Conservation (phyloP, 257 asterid species). For the Thymus quinquecostatus region DNA sequence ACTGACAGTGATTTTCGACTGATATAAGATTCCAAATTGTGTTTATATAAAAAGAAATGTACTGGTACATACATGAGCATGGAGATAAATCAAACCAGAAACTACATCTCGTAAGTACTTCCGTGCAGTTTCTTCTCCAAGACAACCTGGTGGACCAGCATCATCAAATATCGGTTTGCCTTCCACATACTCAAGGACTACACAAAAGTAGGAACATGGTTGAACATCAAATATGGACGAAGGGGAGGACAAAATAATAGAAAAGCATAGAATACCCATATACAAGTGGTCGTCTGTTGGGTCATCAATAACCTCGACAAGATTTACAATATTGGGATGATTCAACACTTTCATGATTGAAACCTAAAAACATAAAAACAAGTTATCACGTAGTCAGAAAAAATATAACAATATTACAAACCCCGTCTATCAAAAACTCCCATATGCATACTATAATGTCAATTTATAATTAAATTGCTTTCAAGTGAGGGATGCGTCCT, state of each 20-base stretch:
- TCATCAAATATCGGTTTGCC: conserved; percentile 90
- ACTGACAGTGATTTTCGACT: not conserved
- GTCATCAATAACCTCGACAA: conserved; percentile 95
- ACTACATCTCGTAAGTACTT: conserved; percentile 84
- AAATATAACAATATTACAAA: conserved; percentile 1
- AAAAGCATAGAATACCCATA: conserved; percentile 71
- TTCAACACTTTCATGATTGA: conserved; percentile 87
- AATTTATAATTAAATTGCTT: not conserved
- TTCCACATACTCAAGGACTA: conserved; percentile 94
- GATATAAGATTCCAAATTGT: not conserved
- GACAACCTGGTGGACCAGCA: conserved; percentile 69
- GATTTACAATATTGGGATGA: conserved; percentile 97
- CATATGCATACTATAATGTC: not conserved
- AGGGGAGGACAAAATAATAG: conserved; percentile 29
- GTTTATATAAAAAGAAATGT: not conserved
- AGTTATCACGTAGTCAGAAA: conserved; percentile 23
- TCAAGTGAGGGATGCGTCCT: not conserved
- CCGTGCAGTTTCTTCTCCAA: conserved; percentile 74
- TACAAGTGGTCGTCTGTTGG: conserved; percentile 85
- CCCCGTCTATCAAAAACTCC: not conserved
- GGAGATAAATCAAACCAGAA: conserved; percentile 93
- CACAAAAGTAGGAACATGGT: conserved; percentile 27
- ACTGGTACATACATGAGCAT: conserved; percentile 79
- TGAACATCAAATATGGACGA: conserved; percentile 24
- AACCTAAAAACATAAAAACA: conserved; percentile 54